Base-by-base conservation (phyloP, 1,284 basidiomycete genomes). In the Lignosus rhinocerotis region DNA sequence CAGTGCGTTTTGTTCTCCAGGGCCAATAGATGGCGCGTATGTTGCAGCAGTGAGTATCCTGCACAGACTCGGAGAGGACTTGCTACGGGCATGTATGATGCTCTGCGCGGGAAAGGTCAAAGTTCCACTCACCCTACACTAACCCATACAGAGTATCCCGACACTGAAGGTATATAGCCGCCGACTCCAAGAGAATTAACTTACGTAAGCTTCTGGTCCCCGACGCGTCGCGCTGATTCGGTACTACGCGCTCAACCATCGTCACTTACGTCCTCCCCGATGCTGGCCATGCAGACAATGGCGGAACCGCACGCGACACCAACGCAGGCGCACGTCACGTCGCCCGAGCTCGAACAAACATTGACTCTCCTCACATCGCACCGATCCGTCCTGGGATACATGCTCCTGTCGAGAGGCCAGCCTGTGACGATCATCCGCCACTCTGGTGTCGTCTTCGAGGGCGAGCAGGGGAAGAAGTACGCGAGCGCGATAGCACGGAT, bases 401-500 rank as follows among this genome's bases (percentile, higher is more conserved):
- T 97, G 69, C 82, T 96, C 7, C 78, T 96, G 38, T 87, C 91
- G 0, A 76, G 87, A 16, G 80, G 82, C 2, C 80, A 83, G 53
- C 86, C 84, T 7, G 79, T 84, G 12, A 78, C 77, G 63, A 93
- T 96, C 62, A 88, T 96, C 64, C 81, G 92, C 46, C 87, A 90
- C 66, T 88, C 89, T 0, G 94, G 94, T 0, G 83, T 90, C 33
- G 83, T 94, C 1, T 96, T 97, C 67, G 93, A 96, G 61, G 92
- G 92, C 11, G 92, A 94, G 61, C 85, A 89, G 39, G 94, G 93
- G 11, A 80, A 76, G 69, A 87, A 83, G 66, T 96, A 96, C 67
- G 93, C 93, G 1, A 78, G 79, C 46, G 87, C 85, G 6, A 83
- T 96, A n/a, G 86, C 84, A 55, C 78, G 82, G 58, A 92, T 96